Percentiles rank a stretch among this genome's conserved stretches.
Evolutionary conservation across 164 flowering plant genomes (phyloP).

Genomic region (Vitis rotundifolia): DNA sequence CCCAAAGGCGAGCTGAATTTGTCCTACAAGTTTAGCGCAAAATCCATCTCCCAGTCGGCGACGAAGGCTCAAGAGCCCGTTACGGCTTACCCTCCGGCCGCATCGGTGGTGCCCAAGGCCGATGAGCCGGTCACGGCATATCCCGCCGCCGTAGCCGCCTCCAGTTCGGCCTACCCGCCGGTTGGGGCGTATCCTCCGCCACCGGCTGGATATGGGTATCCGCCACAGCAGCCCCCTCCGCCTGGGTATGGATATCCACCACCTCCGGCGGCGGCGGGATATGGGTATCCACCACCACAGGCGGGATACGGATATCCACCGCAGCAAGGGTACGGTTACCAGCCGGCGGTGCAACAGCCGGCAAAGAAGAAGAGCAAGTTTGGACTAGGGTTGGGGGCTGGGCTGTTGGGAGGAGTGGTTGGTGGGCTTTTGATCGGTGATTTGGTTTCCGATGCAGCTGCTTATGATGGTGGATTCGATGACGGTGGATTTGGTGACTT

Average conservation of each 20-base stretch:
- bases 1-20: slow-evolving; percentile 58
- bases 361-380: slow-evolving; percentile 49
- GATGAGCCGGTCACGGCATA: slow-evolving; percentile 29
- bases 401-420: slow-evolving; percentile 68
- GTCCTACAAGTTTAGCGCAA: slow-evolving; percentile 52
- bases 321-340: slow-evolving; percentile 23
- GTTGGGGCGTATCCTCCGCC: slow-evolving; percentile 1
- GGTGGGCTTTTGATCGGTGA: slow-evolving; percentile 83
- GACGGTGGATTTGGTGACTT: slow-evolving; percentile 46
- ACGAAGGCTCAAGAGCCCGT: too few relatives aligned
- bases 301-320: slow-evolving; percentile 13
- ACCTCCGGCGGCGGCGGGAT: slow-evolving; percentile 7
- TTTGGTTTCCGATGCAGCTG: slow-evolving; percentile 47
- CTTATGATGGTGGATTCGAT: slow-evolving; percentile 21
- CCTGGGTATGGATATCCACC: slow-evolving; percentile 16
- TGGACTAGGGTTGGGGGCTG: slow-evolving; percentile 80
- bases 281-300: slow-evolving; percentile 23
- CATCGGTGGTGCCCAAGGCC: background rate
- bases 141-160: slow-evolving; percentile 14
- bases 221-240: slow-evolving; percentile 17
- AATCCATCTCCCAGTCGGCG: background rate
- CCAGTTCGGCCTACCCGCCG: background rate
- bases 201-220: slow-evolving; percentile 15
- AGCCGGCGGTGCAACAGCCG: slow-evolving; percentile 28
- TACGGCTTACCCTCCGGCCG: background rate